Conservation (phyloP, 2,329 filamentous ascomycete genomes). For the Epichloe typhina region DNA sequence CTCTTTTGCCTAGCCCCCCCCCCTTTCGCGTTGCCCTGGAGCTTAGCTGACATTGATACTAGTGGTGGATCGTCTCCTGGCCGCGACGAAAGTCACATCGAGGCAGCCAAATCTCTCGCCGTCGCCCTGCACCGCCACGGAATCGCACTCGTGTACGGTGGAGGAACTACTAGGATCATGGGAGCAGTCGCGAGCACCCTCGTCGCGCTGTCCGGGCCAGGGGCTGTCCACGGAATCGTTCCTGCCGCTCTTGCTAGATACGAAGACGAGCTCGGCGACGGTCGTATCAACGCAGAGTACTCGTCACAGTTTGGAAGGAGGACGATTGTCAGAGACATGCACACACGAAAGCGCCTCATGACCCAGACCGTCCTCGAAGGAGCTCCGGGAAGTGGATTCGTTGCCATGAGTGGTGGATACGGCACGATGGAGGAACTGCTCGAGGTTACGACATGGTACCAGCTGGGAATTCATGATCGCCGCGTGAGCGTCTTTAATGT, state of each 20-base stretch:
- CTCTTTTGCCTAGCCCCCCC: background rate
- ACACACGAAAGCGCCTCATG: conserved; percentile 87
- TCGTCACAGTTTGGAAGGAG: conserved; percentile 60
- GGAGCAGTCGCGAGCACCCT: conserved; percentile 79
- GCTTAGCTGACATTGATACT: background rate
- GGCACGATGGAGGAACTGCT: conserved; percentile 92
- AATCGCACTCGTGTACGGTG: conserved; percentile 80
- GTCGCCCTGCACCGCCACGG: conserved; percentile 57
- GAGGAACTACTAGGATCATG: conserved; percentile 87
- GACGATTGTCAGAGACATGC: conserved; percentile 87
- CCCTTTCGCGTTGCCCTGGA: background rate
- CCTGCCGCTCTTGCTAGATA: conserved; percentile 67
- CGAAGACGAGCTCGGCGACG: conserved; percentile 48
- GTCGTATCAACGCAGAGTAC: conserved; percentile 19
- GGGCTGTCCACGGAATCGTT: conserved; percentile 81
- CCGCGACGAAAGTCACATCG: conserved; percentile 57
- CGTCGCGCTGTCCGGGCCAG: conserved; percentile 65
- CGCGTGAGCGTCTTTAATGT: conserved; percentile 75
- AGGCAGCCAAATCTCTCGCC: conserved; percentile 64
- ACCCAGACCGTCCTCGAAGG: conserved; percentile 72
- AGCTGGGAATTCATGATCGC: conserved; percentile 73
- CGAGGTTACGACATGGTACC: conserved; percentile 83
- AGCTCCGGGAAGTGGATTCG: conserved; percentile 71
- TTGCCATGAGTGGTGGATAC: conserved; percentile 80
- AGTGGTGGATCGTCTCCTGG: conserved; percentile 32